A percentile compares a stretch with the other conserved stretches of the same genome.
Conservation (phyloP, 768 basidiomycete species). For the Trametes elegans region DNA sequence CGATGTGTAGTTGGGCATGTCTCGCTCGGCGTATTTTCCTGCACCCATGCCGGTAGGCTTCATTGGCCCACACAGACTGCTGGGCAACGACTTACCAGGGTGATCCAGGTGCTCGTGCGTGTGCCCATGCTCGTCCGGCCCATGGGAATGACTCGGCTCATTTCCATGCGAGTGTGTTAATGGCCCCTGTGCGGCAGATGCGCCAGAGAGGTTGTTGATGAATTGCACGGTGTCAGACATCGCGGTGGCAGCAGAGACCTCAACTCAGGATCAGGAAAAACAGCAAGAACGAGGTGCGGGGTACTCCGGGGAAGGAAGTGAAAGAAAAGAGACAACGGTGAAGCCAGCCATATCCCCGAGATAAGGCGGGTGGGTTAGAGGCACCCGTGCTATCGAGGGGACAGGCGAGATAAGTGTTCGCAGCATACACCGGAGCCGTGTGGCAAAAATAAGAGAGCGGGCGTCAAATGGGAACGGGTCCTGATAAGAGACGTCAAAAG, state of each 20-base stretch:
- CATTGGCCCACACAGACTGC: not conserved
- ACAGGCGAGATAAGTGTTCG: no score
- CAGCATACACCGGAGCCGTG: no score
- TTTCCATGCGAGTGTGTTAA: conserved; percentile 46
- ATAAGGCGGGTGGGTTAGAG: no score
- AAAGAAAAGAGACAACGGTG: no score
- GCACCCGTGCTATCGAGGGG: no score
- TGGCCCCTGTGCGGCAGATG: conserved; percentile 28
- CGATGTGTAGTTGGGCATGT: conserved; percentile 81
- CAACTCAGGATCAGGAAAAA: no score
- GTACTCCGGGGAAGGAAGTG: no score
- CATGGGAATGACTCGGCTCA: conserved; percentile 50
- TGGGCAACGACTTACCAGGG: conserved; percentile 59
- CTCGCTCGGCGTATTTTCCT: conserved; percentile 93
- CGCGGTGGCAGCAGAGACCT: not conserved
- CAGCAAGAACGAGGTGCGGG: no score
- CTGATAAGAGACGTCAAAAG: no score
- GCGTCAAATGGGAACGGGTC: no score
- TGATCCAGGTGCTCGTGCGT: conserved; percentile 93
- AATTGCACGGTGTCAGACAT: conserved; percentile 51
- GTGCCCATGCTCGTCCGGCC: conserved; percentile 79
- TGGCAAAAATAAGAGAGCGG: no score
- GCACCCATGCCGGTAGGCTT: conserved; percentile 1
- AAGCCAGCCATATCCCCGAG: no score
- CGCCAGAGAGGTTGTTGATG: conserved; percentile 61